Percentiles rank a stretch among this genome's conserved stretches.
Evolutionary conservation across 148 eudicot genomes (phyloP).

Genomic region (Heliosperma pusillum): DNA sequence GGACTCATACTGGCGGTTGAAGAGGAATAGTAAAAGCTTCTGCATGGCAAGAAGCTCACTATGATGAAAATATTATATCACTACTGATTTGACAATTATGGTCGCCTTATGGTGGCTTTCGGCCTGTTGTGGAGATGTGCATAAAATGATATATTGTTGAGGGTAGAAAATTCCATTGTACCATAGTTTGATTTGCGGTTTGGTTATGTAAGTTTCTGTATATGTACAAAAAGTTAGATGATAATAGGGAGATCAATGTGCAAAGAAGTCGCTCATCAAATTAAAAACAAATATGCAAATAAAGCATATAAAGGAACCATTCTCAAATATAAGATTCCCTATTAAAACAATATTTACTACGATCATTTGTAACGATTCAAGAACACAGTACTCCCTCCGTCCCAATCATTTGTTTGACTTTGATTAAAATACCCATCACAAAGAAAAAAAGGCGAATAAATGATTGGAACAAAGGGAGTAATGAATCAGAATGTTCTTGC

Average conservation of each 20-base stretch:
- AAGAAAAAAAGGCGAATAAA: no score
- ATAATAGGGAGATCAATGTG: neutral
- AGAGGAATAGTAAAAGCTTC: neutral
- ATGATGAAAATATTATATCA: neutral
- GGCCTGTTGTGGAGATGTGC: neutral
- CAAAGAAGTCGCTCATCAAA: neutral
- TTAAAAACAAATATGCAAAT: neutral
- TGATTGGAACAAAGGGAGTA: no score
- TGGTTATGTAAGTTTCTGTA: neutral
- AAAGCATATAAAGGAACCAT: neutral
- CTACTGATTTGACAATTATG: neutral
- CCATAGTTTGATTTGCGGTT: neutral
- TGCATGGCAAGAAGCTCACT: constrained; percentile 7
- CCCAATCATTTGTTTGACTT: no score
- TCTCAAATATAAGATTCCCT: neutral
- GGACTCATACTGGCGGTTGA: neutral
- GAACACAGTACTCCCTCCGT: no score
- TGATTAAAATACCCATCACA: no score
- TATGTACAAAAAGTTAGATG: neutral
- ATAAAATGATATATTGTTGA: neutral
- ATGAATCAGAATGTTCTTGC: neutral
- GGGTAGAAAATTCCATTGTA: neutral
- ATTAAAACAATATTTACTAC: neutral
- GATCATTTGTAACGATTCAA: neutral
- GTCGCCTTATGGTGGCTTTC: neutral